phyloP scores from a whole-genome alignment of 345 rosid species.

The Ceriops decandra region DNA sequence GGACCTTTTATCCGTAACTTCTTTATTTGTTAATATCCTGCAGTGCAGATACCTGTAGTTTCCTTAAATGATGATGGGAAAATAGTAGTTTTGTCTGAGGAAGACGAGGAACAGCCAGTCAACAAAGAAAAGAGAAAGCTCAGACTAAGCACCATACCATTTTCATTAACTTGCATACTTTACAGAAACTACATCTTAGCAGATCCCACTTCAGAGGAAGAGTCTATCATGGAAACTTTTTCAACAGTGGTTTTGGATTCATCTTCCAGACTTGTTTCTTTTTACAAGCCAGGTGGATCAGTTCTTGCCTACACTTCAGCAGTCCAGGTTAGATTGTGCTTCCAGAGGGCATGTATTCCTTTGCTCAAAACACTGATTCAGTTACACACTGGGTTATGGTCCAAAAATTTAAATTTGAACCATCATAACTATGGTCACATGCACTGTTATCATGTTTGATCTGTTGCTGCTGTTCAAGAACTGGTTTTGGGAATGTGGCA shows the following conservation, averaged over 20 bases:
- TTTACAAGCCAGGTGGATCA: slow-evolving; percentile 79
- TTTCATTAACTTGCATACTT: slow-evolving; percentile 71
- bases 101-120: slow-evolving; percentile 48
- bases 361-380: no score
- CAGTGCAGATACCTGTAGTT: slow-evolving; percentile 81
- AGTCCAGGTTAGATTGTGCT: slow-evolving; percentile 50
- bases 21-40: slow-evolving; percentile 22
- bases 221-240: slow-evolving; percentile 73
- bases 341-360: not conserved
- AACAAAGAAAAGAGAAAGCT: slow-evolving; percentile 77
- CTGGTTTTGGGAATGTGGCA: no score
- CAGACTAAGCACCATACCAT: slow-evolving; percentile 53
- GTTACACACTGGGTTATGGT: not conserved
- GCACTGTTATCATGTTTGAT: not conserved
- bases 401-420: not conserved
- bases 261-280: slow-evolving; percentile 61
- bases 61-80: slow-evolving; percentile 78
- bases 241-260: slow-evolving; percentile 71
- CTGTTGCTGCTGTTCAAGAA: no score
- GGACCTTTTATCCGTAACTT: not conserved
- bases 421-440: not conserved
- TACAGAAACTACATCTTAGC: slow-evolving; percentile 73
- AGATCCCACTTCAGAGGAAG: slow-evolving; percentile 92
- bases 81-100: slow-evolving; percentile 47
- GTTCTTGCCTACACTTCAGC: slow-evolving; percentile 60